Evolutionary conservation across 139 green algal species (phyloP).

Genomic region (Mesostigma viride): DNA sequence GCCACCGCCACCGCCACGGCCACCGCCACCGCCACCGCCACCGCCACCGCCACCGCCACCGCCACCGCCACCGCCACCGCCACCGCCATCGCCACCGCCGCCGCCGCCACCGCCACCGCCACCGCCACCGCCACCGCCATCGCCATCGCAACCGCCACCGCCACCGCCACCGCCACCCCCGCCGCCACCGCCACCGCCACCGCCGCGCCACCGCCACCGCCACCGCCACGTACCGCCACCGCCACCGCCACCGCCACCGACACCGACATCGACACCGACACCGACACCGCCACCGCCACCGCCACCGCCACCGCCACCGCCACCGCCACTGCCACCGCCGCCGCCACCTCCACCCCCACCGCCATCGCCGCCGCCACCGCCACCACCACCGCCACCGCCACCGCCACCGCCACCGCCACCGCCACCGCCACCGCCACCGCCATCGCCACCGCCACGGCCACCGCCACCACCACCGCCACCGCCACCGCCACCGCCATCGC

Average conservation of each 20-base stretch:
- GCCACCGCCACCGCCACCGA: too few species aligned
- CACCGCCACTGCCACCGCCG: too few species aligned
- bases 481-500: neutral
- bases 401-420: neutral
- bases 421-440: neutral
- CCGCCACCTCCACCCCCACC: too few species aligned
- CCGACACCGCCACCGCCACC: neutral
- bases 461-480: too few species aligned
- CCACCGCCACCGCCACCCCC: too few species aligned
- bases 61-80: neutral
- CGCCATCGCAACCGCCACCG: too few species aligned
- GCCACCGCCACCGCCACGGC: neutral
- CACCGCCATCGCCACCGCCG: neutral
- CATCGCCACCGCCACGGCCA: too few species aligned
- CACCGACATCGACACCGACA: too few species aligned
- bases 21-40: neutral
- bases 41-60: neutral
- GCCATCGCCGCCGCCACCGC: neutral
- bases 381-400: neutral
- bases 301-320: neutral
- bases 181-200: too few species aligned
- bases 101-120: neutral
- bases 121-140: neutral
- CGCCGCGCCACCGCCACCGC: too few species aligned
- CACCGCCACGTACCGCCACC: too few species aligned